Evolutionary conservation across 371 early-diverging fungal genomes (phyloP).

Genomic region (Capniomyces stellatus): DNA sequence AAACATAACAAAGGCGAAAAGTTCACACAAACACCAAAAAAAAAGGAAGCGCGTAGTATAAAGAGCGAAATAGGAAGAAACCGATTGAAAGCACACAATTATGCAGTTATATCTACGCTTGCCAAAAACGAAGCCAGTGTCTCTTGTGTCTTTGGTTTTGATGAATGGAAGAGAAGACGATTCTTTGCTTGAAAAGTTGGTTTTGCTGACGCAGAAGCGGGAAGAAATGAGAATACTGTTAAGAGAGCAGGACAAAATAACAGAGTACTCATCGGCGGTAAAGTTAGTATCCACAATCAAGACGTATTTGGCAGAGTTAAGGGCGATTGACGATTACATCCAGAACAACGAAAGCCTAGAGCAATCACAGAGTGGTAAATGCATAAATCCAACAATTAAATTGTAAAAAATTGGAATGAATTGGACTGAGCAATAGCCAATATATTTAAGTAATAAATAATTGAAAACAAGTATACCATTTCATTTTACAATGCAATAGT

Average conservation of each 20-base stretch:
- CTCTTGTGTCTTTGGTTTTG: not conserved
- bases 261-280: not conserved
- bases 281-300: not conserved
- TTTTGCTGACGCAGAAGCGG: not conserved
- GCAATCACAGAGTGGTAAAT: not conserved
- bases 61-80: too few species aligned
- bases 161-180: not conserved
- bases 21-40: too few species aligned
- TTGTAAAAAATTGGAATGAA: not conserved
- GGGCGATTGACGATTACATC: not conserved
- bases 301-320: not conserved
- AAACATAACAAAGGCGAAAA: too few species aligned
- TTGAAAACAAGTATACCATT: not conserved
- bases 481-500: conserved; percentile 1
- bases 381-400: not conserved
- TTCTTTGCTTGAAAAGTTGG: not conserved
- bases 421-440: too few species aligned
- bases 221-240: not conserved
- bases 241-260: conserved; percentile 1
- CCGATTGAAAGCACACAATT: too few species aligned
- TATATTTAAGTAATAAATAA: not conserved
- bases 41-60: too few species aligned
- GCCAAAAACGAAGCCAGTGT: not conserved
- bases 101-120: conserved; percentile 1
- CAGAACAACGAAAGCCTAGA: not conserved